Percentiles rank a stretch among this genome's conserved stretches.
phyloP scores from a whole-genome alignment of 2,329 filamentous ascomycete species.

The Myriosclerotinia duriaeana region DNA sequence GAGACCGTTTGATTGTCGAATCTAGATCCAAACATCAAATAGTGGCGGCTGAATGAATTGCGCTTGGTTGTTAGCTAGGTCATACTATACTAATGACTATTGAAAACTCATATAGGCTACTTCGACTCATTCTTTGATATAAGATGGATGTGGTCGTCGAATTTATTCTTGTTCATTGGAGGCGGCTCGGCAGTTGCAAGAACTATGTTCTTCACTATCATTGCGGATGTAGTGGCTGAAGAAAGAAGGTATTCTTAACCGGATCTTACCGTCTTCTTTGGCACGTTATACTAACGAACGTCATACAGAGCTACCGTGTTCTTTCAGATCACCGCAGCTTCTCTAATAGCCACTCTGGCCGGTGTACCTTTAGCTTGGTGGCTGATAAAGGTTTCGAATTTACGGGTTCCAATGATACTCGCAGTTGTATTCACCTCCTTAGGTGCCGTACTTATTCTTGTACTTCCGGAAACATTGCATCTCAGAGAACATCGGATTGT shows the following conservation, averaged over 20 bases:
- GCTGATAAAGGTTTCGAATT: slow-evolving; percentile 37
- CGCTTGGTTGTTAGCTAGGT: not conserved
- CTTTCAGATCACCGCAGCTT: slow-evolving; percentile 34
- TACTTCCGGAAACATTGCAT: slow-evolving; percentile 33
- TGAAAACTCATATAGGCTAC: slow-evolving; percentile 1
- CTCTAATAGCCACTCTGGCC: slow-evolving; percentile 40
- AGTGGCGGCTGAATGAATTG: not conserved
- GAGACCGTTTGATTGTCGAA: too few species aligned
- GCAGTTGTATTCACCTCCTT: slow-evolving; percentile 20
- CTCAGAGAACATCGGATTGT: slow-evolving; percentile 5
- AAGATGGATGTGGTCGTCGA: slow-evolving; percentile 38
- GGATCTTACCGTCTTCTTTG: not conserved
- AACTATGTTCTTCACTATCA: slow-evolving; percentile 40
- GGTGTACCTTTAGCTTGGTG: slow-evolving; percentile 41
- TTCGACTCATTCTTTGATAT: slow-evolving; percentile 29
- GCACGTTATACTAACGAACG: not conserved
- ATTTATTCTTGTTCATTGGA: slow-evolving; percentile 38
- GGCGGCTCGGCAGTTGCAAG: slow-evolving; percentile 40
- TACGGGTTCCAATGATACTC: slow-evolving; percentile 27
- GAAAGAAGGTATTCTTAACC: slow-evolving; percentile 32
- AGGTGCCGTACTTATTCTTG: slow-evolving; percentile 24
- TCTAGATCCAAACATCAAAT: too few species aligned
- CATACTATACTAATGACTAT: not conserved
- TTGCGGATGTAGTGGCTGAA: slow-evolving; percentile 42
- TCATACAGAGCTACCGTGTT: slow-evolving; percentile 39